A percentile compares a stretch with the other conserved stretches of the same genome.
Evolutionary conservation across 345 rosid genomes (phyloP).

Genomic region (Populus alba): DNA sequence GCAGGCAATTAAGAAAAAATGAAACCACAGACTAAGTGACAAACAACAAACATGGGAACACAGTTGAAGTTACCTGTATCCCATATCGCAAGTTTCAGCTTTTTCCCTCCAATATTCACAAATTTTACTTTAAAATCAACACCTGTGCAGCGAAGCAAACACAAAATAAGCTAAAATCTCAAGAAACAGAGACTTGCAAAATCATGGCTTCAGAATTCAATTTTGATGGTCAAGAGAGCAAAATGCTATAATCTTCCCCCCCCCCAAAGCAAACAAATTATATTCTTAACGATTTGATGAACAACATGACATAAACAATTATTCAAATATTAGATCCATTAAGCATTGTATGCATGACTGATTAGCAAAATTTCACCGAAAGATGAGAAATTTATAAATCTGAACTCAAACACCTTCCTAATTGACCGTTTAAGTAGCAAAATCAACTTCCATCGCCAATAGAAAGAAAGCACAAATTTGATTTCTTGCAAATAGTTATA

Average conservation of each 20-base stretch:
- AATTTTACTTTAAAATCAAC: slow-evolving; percentile 94
- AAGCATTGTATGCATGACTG: not conserved
- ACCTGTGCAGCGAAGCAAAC: slow-evolving; percentile 39
- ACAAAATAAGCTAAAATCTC: not conserved
- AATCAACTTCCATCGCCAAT: not conserved
- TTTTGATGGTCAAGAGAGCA: not conserved
- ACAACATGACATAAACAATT: not conserved
- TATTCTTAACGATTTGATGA: not conserved
- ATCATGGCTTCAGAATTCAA: not conserved
- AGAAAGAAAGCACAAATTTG: not conserved
- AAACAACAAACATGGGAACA: not conserved
- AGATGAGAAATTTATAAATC: not conserved
- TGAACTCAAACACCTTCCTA: not conserved
- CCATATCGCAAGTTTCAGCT: slow-evolving; percentile 94
- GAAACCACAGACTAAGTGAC: not conserved
- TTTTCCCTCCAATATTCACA: slow-evolving; percentile 71
- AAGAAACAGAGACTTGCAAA: not conserved
- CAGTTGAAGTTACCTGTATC: slow-evolving; percentile 58
- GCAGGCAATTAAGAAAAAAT: not conserved
- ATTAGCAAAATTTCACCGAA: not conserved
- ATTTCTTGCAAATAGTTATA: not conserved
- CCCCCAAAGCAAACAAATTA: not conserved
- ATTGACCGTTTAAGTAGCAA: not conserved
- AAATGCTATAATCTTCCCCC: not conserved
- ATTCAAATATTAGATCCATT: not conserved